Conservation (phyloP, 495 filamentous ascomycete genomes). For the Talaromyces adpressus region DNA sequence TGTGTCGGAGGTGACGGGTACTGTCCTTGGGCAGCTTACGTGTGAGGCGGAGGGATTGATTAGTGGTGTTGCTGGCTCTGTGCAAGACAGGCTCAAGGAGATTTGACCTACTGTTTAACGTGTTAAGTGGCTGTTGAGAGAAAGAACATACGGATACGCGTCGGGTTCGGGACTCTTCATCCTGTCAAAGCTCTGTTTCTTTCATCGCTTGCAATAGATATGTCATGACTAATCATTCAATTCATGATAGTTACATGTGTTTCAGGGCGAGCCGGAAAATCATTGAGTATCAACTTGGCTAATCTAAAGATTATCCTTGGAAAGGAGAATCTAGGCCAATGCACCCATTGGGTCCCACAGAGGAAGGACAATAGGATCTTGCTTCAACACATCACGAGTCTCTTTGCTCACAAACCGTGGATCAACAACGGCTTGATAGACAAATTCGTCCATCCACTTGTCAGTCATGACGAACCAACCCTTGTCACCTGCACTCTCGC, state of each 20-base stretch:
- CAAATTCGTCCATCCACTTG: constrained; percentile 80
- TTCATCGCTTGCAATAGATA: neutral
- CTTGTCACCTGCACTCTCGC: constrained; percentile 53
- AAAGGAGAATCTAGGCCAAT: constrained; percentile 47
- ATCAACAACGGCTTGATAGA: constrained; percentile 83
- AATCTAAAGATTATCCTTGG: neutral
- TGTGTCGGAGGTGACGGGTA: neutral
- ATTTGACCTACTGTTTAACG: neutral
- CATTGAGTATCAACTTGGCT: neutral
- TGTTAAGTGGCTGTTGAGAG: neutral
- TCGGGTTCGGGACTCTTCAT: neutral
- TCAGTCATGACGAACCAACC: constrained; percentile 88
- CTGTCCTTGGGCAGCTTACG: neutral
- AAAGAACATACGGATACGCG: neutral
- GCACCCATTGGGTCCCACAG: constrained; percentile 88
- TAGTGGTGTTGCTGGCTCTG: neutral
- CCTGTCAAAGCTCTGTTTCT: neutral
- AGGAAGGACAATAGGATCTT: constrained; percentile 62
- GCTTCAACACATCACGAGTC: constrained; percentile 59
- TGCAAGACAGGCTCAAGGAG: neutral
- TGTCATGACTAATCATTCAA: neutral
- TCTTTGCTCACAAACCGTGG: constrained; percentile 57
- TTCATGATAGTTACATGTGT: neutral
- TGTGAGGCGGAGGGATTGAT: neutral
- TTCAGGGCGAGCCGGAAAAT: neutral